phyloP scores from a whole-genome alignment of 306 rosid species.

The Fragaria iinumae region DNA sequence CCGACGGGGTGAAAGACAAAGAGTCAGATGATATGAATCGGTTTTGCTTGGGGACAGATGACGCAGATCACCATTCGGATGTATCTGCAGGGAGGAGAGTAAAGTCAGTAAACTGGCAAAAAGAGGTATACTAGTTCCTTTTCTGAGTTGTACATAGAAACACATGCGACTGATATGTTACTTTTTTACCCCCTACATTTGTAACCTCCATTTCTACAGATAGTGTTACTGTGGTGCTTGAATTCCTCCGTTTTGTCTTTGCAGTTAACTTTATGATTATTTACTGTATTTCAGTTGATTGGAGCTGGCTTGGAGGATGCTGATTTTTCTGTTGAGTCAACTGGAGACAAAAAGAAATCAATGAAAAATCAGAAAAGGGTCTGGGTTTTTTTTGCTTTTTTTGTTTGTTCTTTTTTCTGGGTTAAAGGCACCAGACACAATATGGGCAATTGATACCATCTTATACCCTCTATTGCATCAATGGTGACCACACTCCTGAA shows the following conservation, averaged over 20 bases:
- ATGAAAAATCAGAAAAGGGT: conserved; percentile 41
- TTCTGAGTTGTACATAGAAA: conserved; percentile 8
- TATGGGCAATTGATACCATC: no score
- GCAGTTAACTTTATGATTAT: conserved; percentile 6
- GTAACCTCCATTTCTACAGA: conserved; percentile 30
- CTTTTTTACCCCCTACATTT: conserved; percentile 48
- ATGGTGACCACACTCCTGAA: no score
- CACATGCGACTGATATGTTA: background rate
- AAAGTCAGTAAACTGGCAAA: conserved; percentile 34
- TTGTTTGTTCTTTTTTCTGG: background rate
- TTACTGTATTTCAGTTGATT: conserved; percentile 51
- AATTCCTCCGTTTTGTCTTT: background rate
- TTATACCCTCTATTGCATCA: no score
- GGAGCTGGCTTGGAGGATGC: conserved; percentile 58
- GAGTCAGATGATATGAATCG: no score
- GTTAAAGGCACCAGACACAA: conserved; percentile 12
- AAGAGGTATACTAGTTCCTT: conserved; percentile 48
- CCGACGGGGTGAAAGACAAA: no score
- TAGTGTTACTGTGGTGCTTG: background rate
- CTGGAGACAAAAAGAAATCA: conserved; percentile 35
- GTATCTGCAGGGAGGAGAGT: no score
- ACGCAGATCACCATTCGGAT: no score
- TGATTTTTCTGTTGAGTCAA: conserved; percentile 50
- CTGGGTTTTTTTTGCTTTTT: no score
- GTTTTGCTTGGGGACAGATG: no score